Base-by-base conservation (phyloP, 768 basidiomycete genomes). In the Tephrocybe sp. region DNA sequence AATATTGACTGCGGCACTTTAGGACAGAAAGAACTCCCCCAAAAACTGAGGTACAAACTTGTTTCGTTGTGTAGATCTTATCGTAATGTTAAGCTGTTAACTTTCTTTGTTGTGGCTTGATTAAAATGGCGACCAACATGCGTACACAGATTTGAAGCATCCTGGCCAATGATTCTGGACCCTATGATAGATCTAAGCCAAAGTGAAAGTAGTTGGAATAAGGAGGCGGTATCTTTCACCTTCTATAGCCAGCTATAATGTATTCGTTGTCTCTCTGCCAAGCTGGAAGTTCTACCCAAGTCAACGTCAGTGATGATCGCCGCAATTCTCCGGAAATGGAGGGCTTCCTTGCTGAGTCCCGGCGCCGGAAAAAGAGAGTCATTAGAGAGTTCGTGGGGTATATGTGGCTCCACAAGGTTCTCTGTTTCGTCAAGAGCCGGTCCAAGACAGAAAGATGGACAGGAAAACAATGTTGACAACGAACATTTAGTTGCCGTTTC, bases 41-140 rank as follows among this genome's bases (percentile, higher is more conserved):
- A 48, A 48, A 52, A 43, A 34, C 12, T n/a, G 24, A 12, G 44
- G 42, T 24, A 46, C 46, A 21, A 32, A 85, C 89, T 76, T 51
- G 86, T 88, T 69, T 90, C 88, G 58, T 90, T 91, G 66, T 91
- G 89, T 51, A 88, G 58, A 68, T 88, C 89, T 90, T 57, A 44
- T 51, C 44, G 12, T 40, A 34, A 38, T 38, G 40, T 50, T 55
- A 42, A 50, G 48, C 46, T 37, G 53, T 40, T 52, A 45, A 60
- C 53, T 53, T 53, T 53, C 56, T 63, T 55, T 46, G 32, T 48
- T 37, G 45, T 48, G 56, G 24, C 46, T 56, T 54, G 33, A 60
- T 51, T 47, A 25, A 50, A 54, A 50, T 17, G 17, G 48, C 36
- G 24, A 69, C 85, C 65, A 68, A 89, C 88, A 90, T 30, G 78